phyloP scores from a whole-genome alignment of 305 asterid genomes.

The Nicotiana rustica region DNA sequence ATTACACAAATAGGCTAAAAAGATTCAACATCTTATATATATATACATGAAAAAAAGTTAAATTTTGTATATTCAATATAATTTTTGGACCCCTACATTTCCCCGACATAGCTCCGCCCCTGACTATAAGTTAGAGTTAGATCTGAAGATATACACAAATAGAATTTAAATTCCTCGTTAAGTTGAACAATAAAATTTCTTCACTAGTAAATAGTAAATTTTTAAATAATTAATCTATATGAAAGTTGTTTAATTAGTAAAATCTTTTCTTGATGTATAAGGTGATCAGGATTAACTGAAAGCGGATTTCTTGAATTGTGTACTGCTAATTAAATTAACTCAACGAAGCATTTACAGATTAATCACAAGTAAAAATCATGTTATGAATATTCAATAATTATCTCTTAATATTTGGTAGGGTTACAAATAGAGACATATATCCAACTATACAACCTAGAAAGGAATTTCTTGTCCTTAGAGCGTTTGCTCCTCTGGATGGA shows the following conservation, averaged over 20 bases:
- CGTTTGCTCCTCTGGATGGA: background rate
- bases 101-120: too few relatives aligned
- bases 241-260: background rate
- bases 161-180: background rate
- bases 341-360: background rate
- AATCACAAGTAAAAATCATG: background rate
- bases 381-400: slow-evolving; percentile 1
- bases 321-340: background rate
- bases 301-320: background rate
- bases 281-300: background rate
- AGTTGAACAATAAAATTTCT: background rate
- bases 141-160: background rate
- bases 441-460: slow-evolving; percentile 24
- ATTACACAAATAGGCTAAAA: too few relatives aligned
- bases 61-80: too few relatives aligned
- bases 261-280: background rate
- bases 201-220: background rate
- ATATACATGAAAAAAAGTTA: too few relatives aligned
- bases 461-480: background rate
- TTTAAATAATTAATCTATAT: background rate
- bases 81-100: too few relatives aligned
- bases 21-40: too few relatives aligned
- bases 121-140: background rate
- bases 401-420: slow-evolving; percentile 4
- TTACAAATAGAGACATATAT: background rate